A percentile compares a stretch with the other conserved stretches of the same genome.
These are phyloP conservation scores for Fusarium succisae DNA, from an alignment of 2,329 filamentous ascomycete genomes.

Conservation along the genomic window DNA sequence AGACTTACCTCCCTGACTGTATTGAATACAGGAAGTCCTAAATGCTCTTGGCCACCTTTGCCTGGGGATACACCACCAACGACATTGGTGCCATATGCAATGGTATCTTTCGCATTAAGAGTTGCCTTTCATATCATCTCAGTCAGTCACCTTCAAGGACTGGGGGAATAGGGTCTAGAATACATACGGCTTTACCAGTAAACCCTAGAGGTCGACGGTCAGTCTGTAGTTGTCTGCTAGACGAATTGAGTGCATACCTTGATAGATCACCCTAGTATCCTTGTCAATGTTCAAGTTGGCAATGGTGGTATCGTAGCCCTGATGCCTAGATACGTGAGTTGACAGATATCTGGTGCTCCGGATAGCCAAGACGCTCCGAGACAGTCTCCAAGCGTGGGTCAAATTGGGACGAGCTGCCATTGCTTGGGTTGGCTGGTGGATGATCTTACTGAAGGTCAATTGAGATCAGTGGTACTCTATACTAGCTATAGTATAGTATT, in stretches of 20 bases:
- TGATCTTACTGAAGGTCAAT: not conserved
- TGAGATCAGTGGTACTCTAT: not conserved
- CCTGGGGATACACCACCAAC: conserved; percentile 52
- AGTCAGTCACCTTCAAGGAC: not conserved
- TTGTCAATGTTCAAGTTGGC: not conserved
- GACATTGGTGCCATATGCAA: conserved; percentile 51
- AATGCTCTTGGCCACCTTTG: conserved; percentile 47
- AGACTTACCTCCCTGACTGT: conserved; percentile 45
- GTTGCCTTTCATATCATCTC: conserved; percentile 45
- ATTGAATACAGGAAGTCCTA: conserved; percentile 50
- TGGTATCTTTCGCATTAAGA: conserved; percentile 50
- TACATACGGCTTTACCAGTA: conserved; percentile 50
- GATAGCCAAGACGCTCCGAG: not conserved
- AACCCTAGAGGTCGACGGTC: conserved; percentile 41
- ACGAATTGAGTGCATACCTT: conserved; percentile 38
- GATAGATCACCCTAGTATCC: conserved; percentile 45
- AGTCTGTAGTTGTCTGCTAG: not conserved
- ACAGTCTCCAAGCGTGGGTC: not conserved
- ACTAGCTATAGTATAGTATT: not conserved
- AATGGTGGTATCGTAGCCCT: not conserved
- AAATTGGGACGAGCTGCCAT: not conserved
- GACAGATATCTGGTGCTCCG: not conserved
- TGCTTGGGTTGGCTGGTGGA: not conserved
- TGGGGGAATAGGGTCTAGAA: not conserved
- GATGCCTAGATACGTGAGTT: not conserved